Conservation (phyloP, 2,329 filamentous ascomycete species). For the Penicillium fuscoglaucum region DNA sequence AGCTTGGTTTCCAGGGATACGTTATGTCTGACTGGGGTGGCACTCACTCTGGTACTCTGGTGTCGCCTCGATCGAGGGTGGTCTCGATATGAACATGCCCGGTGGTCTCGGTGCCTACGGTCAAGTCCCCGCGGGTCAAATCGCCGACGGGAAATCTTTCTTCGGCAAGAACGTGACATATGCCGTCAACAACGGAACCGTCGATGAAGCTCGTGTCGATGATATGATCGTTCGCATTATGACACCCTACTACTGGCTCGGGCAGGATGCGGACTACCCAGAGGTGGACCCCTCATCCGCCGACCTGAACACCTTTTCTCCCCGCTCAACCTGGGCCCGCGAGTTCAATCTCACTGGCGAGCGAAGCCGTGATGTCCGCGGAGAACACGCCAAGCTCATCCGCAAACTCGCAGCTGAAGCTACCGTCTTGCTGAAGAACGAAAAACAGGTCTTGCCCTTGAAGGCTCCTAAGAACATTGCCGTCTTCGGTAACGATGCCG, state of each 20-base stretch:
- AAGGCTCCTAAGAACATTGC: constrained; percentile 48
- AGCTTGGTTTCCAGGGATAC: constrained; percentile 53
- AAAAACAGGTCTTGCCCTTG: constrained; percentile 51
- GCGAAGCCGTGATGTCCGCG: constrained; percentile 59
- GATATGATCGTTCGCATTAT: constrained; percentile 52
- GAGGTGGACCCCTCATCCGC: constrained; percentile 32
- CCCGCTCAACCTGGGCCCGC: constrained; percentile 15
- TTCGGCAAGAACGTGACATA: constrained; percentile 21
- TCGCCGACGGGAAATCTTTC: constrained; percentile 11
- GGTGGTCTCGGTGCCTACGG: constrained; percentile 33
- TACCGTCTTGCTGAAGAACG: constrained; percentile 68
- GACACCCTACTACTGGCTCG: constrained; percentile 48
- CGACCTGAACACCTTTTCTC: constrained; percentile 14
- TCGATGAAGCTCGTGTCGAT: constrained; percentile 44
- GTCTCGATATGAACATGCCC: constrained; percentile 42
- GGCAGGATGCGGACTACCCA: constrained; percentile 46
- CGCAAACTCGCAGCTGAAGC: constrained; percentile 72
- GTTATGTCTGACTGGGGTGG: constrained; percentile 49
- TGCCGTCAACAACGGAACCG: constrained; percentile 40
- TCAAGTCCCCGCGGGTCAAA: constrained; percentile 27
- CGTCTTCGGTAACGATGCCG: constrained; percentile 54
- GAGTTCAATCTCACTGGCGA: constrained; percentile 18
- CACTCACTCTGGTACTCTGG: constrained; percentile 45
- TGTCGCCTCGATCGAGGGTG: constrained; percentile 49
- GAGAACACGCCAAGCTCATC: constrained; percentile 67